Evolutionary conservation across 805 yeast species (phyloP).

Genomic region (Hanseniaspora lachancei): DNA sequence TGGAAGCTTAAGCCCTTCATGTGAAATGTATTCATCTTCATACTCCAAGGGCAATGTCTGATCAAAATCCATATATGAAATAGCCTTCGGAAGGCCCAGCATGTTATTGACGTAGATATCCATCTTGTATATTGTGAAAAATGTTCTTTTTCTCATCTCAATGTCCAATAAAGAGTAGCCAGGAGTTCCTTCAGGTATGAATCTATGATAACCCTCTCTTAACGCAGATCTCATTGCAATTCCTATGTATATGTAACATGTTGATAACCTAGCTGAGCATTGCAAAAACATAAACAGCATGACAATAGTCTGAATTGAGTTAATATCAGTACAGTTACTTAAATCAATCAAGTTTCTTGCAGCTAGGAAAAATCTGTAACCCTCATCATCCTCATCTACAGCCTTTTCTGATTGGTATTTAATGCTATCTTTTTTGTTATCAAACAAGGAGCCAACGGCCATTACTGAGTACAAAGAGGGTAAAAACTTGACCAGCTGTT

Average conservation of each 20-base stretch:
- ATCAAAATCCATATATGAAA: conserved; percentile 72
- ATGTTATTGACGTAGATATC: conserved; percentile 83
- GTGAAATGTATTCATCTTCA: conserved; percentile 75
- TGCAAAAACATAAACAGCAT: conserved; percentile 79
- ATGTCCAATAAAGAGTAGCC: conserved; percentile 54
- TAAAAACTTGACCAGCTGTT: conserved; percentile 63
- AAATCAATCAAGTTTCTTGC: conserved; percentile 76
- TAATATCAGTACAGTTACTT: conserved; percentile 70
- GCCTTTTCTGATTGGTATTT: background rate
- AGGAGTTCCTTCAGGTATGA: conserved; percentile 36
- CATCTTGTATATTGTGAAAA: conserved; percentile 82
- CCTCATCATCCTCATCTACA: conserved; percentile 40
- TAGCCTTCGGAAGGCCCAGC: conserved; percentile 67
- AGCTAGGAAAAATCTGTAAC: conserved; percentile 71
- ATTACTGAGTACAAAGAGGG: conserved; percentile 74
- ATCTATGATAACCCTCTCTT: conserved; percentile 73
- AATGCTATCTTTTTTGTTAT: background rate
- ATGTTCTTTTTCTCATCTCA: conserved; percentile 73
- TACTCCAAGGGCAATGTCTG: conserved; percentile 74
- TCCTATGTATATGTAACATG: conserved; percentile 85
- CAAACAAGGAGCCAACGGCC: conserved; percentile 73
- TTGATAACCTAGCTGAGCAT: conserved; percentile 76
- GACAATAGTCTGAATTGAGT: conserved; percentile 72
- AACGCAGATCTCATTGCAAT: conserved; percentile 75
- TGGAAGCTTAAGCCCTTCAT: conserved; percentile 30